Conservation (phyloP, 2,329 filamentous ascomycete species). For the Fusarium beomiforme region DNA sequence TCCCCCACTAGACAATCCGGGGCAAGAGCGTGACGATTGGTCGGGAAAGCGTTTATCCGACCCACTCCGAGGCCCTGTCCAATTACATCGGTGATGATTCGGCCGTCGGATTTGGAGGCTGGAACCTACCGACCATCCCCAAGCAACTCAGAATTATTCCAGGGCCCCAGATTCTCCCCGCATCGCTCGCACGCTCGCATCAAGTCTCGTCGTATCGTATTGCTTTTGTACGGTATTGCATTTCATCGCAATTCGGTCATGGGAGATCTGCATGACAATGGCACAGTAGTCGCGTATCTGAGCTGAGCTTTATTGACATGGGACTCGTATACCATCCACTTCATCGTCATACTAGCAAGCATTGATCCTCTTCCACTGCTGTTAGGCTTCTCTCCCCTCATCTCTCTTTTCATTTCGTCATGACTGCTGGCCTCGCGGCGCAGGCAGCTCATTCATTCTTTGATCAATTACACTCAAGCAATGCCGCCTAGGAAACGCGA, state of each 20-base stretch:
- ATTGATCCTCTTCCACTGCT: background rate
- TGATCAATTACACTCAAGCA: conserved; percentile 27
- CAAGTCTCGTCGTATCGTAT: conserved; percentile 9
- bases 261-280: conserved; percentile 23
- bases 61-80: conserved; percentile 4
- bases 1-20: conserved; percentile 32
- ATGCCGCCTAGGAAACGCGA: conserved; percentile 55
- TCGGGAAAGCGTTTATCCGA: conserved; percentile 41
- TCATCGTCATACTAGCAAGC: conserved; percentile 30
- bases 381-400: background rate
- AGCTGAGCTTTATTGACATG: conserved; percentile 35
- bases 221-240: background rate
- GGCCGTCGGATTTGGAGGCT: conserved; percentile 19
- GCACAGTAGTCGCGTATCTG: conserved; percentile 23
- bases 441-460: conserved; percentile 33
- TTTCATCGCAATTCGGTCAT: conserved; percentile 19
- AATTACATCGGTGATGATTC: conserved; percentile 31
- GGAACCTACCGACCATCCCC: conserved; percentile 24
- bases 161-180: conserved; percentile 44
- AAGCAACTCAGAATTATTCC: conserved; percentile 34
- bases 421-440: conserved; percentile 38
- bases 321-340: conserved; percentile 16
- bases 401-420: conserved; percentile 25
- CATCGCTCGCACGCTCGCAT: conserved; percentile 23
- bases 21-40: conserved; percentile 23